phyloP scores from a whole-genome alignment of 2,329 filamentous ascomycete genomes.

The Talaromyces sp. region DNA sequence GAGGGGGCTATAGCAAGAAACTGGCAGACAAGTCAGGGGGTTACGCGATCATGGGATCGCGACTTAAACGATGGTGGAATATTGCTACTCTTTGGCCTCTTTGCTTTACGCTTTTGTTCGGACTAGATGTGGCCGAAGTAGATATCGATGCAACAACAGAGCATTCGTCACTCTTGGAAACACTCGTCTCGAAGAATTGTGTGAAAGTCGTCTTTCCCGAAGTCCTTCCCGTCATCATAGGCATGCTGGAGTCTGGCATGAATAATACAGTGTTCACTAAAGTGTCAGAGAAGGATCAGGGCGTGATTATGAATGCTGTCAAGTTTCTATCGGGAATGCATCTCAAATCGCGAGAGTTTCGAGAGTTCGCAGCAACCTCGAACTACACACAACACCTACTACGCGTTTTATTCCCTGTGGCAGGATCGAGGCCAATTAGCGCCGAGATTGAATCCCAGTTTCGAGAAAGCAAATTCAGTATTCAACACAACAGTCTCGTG shows the following conservation, averaged over 20 bases:
- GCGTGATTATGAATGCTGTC: conserved; percentile 69
- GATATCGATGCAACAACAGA: conserved; percentile 71
- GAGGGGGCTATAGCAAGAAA: conserved; percentile 73
- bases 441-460: conserved; percentile 85
- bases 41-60: conserved; percentile 76
- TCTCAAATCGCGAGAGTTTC: conserved; percentile 67
- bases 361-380: conserved; percentile 74
- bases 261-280: conserved; percentile 59
- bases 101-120: conserved; percentile 84
- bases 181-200: conserved; percentile 58
- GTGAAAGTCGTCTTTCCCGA: conserved; percentile 69
- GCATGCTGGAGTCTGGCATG: conserved; percentile 82
- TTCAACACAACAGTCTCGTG: conserved; percentile 80
- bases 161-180: conserved; percentile 65
- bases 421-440: conserved; percentile 76
- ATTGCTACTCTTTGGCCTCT: conserved; percentile 79
- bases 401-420: conserved; percentile 77
- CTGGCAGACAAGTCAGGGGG: conserved; percentile 83
- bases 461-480: conserved; percentile 71
- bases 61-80: conserved; percentile 84
- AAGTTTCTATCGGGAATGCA: conserved; percentile 77
- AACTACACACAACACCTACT: conserved; percentile 78
- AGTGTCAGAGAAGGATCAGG: conserved; percentile 54
- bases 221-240: conserved; percentile 70
- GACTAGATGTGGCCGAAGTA: conserved; percentile 69